phyloP scores from a whole-genome alignment of 2,329 filamentous ascomycete species.

The Sphaerulina vaccinii region DNA sequence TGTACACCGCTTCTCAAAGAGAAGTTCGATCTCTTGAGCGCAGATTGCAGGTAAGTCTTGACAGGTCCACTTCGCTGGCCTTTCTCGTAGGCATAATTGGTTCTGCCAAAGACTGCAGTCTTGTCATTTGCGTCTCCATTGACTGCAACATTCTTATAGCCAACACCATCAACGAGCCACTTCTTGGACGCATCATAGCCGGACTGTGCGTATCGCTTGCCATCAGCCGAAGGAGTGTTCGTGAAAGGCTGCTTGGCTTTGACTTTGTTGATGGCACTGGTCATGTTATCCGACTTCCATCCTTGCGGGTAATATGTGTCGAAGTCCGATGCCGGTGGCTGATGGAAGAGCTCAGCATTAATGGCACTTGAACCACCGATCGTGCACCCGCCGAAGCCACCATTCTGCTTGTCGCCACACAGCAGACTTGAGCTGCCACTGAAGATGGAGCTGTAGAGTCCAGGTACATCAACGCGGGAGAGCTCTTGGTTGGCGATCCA shows the following conservation, averaged over 20 bases:
- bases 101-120: slow-evolving; percentile 50
- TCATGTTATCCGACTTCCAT: slow-evolving; percentile 54
- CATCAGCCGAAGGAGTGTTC: slow-evolving; percentile 58
- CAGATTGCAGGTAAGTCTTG: slow-evolving; percentile 51
- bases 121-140: slow-evolving; percentile 52
- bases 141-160: slow-evolving; percentile 50
- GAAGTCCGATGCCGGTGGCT: slow-evolving; percentile 61
- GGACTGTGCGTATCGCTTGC: slow-evolving; percentile 53
- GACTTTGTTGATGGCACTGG: slow-evolving; percentile 47
- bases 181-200: slow-evolving; percentile 48
- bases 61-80: slow-evolving; percentile 46
- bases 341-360: slow-evolving; percentile 60
- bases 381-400: slow-evolving; percentile 46
- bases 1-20: slow-evolving; percentile 56
- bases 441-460: slow-evolving; percentile 55
- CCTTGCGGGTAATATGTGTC: slow-evolving; percentile 53
- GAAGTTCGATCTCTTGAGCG: slow-evolving; percentile 53
- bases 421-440: slow-evolving; percentile 39
- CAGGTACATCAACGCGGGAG: slow-evolving; percentile 55
- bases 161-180: slow-evolving; percentile 53
- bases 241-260: slow-evolving; percentile 54
- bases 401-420: slow-evolving; percentile 45
- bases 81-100: slow-evolving; percentile 43
- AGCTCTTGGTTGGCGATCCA: slow-evolving; percentile 52
- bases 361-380: slow-evolving; percentile 61